Percentiles rank a stretch among this genome's conserved stretches.
These are phyloP conservation scores for Cercospora brassicicola DNA, from an alignment of 2,329 filamentous ascomycete genomes.

Conservation along the genomic window DNA sequence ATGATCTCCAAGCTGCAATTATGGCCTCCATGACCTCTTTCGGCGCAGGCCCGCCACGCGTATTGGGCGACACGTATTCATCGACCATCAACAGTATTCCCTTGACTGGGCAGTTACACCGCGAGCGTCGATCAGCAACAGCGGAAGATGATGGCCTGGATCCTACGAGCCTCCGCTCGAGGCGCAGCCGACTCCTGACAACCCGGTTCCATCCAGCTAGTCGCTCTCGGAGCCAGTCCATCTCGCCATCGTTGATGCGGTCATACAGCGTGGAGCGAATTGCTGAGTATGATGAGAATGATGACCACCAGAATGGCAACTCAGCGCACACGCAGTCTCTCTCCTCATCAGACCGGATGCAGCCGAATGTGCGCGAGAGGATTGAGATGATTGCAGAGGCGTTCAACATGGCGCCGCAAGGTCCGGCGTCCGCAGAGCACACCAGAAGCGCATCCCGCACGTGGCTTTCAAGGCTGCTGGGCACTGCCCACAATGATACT, in stretches of 20 bases:
- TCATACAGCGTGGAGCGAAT: neutral
- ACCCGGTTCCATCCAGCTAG: neutral
- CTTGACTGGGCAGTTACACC: neutral
- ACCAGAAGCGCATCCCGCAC: neutral
- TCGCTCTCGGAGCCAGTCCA: neutral
- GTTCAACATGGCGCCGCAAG: neutral
- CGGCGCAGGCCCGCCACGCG: neutral
- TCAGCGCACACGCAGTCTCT: neutral
- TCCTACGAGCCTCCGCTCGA: neutral
- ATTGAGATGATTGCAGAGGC: neutral
- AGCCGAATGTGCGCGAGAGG: neutral
- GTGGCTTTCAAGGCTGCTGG: neutral
- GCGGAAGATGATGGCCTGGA: neutral
- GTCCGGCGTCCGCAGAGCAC: neutral
- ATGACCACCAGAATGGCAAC: neutral
- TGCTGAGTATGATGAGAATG: neutral
- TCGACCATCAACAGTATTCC: neutral
- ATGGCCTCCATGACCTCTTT: neutral
- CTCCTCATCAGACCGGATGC: neutral
- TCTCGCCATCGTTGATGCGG: neutral
- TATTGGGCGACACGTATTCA: neutral
- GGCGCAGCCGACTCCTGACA: neutral
- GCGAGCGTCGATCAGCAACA: neutral
- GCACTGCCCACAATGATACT: neutral
- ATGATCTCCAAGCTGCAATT: neutral